Percentiles rank a stretch among this genome's conserved stretches.
phyloP scores from a whole-genome alignment of 2,329 filamentous ascomycete genomes.

The Colletotrichum incanum region DNA sequence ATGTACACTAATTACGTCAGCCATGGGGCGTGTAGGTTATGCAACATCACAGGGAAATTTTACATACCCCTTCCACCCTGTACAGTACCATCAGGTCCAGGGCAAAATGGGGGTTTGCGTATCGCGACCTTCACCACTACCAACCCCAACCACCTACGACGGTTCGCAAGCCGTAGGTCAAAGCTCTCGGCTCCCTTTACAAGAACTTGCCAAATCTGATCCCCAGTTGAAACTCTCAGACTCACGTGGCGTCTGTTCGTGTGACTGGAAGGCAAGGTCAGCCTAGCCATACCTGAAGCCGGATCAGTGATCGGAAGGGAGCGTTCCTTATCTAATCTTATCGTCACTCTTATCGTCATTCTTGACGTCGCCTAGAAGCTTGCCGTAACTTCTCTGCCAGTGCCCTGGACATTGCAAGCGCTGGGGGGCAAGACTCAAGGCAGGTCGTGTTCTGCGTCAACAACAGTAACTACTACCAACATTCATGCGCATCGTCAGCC shows the following conservation, averaged over 20 bases:
- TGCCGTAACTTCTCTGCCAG: background rate
- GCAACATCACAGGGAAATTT: no score
- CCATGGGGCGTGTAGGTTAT: no score
- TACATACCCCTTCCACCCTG: no score
- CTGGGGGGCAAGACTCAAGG: background rate
- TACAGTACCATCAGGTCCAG: background rate
- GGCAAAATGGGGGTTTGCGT: background rate
- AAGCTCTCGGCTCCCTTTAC: slow-evolving; percentile 33
- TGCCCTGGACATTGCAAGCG: background rate
- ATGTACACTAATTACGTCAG: no score
- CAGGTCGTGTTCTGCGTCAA: background rate
- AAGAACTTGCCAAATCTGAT: background rate
- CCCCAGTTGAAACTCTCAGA: slow-evolving; percentile 16
- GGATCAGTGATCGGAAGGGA: background rate
- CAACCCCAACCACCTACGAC: slow-evolving; percentile 7
- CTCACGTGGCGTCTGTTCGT: slow-evolving; percentile 17
- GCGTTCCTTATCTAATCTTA: slow-evolving; percentile 8
- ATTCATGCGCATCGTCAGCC: background rate
- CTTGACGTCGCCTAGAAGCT: background rate
- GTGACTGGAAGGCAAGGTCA: slow-evolving; percentile 11
- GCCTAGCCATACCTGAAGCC: slow-evolving; percentile 18
- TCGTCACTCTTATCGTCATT: background rate
- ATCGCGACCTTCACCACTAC: background rate
- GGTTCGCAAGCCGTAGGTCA: slow-evolving; percentile 17
- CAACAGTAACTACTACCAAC: background rate